Base-by-base conservation (phyloP, 192 early-diverging fungal species). In the Geranomyces michiganensis region DNA sequence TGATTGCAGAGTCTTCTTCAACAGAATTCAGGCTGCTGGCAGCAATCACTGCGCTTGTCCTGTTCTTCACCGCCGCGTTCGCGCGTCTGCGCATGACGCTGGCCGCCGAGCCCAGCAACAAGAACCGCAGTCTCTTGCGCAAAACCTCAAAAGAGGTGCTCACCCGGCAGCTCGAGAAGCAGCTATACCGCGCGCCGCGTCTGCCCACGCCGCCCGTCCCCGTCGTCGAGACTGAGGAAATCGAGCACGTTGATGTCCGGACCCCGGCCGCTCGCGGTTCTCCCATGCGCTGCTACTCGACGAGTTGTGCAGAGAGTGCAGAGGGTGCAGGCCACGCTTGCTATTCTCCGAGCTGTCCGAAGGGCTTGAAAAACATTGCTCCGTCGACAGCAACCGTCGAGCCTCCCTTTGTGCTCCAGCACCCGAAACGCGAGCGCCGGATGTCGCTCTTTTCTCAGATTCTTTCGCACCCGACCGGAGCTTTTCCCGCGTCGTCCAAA, bases 371-470 rank as follows among this genome's bases (percentile, higher is more conserved):
- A n/a, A 41, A 8, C 2, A 21, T 64, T 45, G 62, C 27, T 21
- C 44, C 33, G 33, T 43, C 15, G 41, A 33, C 58, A 17, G 58
- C 31, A 8, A 65, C 63, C 0, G 53, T 67, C n/a, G 66, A 67
- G 51, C 15, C 3, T 4, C 66, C 66, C 5, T 41, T 29, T 17
- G 33, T 9, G 22, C 21, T 53, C 14, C 48, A 33, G 70, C 45
- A 33, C 31, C 70, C 70, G 1, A 62, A 72, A 31, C 41, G 70
- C 8, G 70, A 72, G 31, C 17, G 70, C 17, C 19, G 36, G 24
- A 73, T 73, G 71, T 66, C 63, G n/a, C 17, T 73, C 12, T 73
- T 73, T 31, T 66, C 63, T 3, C 63, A 73, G 41, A 56, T 73
- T 19, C 44, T 73, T 26, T 31, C 63, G 15, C 62, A 65, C 49